These are phyloP conservation scores for Kernera saxatilis DNA, from an alignment of 345 rosid genomes.

Conservation along the genomic window DNA sequence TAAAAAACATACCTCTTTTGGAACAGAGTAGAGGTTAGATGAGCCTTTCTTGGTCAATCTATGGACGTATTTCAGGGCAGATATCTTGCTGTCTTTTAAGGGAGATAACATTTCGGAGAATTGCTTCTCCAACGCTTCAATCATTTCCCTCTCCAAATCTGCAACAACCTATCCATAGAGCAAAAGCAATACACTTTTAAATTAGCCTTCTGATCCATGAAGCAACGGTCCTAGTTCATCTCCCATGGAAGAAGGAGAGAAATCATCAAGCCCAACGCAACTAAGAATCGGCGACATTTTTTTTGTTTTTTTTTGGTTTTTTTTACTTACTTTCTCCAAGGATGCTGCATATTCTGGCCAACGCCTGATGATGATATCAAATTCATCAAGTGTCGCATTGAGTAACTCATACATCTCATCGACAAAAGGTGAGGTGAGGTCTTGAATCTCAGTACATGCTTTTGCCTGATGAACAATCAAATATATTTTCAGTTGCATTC, in stretches of 20 bases:
- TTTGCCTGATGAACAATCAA: constrained; percentile 48
- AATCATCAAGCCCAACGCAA: neutral
- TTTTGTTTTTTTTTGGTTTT: neutral
- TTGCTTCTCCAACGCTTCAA: constrained; percentile 74
- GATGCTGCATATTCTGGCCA: constrained; percentile 71
- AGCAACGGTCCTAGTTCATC: neutral
- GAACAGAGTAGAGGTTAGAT: constrained; percentile 44
- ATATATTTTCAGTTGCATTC: constrained; percentile 4
- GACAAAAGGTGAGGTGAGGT: constrained; percentile 70
- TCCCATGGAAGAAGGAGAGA: neutral
- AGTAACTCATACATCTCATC: constrained; percentile 75
- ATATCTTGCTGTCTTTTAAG: constrained; percentile 65
- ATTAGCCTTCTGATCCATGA: neutral
- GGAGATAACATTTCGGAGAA: constrained; percentile 68
- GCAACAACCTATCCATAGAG: constrained; percentile 49
- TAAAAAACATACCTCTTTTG: constrained; percentile 53
- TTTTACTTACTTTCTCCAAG: constrained; percentile 59
- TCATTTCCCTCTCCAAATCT: constrained; percentile 58
- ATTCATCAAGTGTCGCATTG: constrained; percentile 52
- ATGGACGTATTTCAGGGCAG: constrained; percentile 68
- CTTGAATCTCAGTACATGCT: constrained; percentile 60
- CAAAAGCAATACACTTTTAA: neutral
- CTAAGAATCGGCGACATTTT: neutral
- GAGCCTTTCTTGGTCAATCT: constrained; percentile 55
- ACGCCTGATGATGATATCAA: constrained; percentile 61